Evolutionary conservation across 768 basidiomycete species (phyloP), one percentile per base, ranked within the genome.

Genomic region (Sarcomyxa edulis): DNA sequence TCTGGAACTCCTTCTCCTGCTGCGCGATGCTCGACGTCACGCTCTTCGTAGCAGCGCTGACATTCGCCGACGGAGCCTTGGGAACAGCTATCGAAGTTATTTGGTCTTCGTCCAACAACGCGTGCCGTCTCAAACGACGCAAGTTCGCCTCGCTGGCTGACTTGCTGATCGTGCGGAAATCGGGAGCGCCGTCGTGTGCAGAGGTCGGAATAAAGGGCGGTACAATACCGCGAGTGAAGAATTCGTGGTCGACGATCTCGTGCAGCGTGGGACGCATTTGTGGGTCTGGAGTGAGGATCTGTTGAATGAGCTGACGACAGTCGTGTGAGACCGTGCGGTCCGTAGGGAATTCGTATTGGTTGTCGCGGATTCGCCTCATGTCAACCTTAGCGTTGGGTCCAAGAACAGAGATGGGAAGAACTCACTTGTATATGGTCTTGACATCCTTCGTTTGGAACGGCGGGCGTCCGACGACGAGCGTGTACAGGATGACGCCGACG

Each of bases 361-460:
- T 94, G 58, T 91, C 84, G 11, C 84, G 83, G 56, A 99, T 99
- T 34, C 93, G 89, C 45, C 88, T 92, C 45, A 44, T 42, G 22
- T 26, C 6, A 30, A 37, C 11, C 36, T 51, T 22, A 46, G 40
- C 15, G 39, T 29, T 24, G 8, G 32, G 2, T 10, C n/a, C n/a
- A n/a, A 39, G 33, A 23, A 2, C 24, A 19, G 19, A 34, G 1
- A 25, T 10, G n/a, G 31, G 22, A 11, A 32, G 19, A 11, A 44
- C 79, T 60, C 53, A 86, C 85, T 91, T 84, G 65, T 97, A 96
- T 44, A 98, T 97, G 8, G 80, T 81, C 61, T 97, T 96, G 52
- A 98, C 92, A 37, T 98, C 93, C 56, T 96, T 93, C 11, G 93
- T 97, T 60, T 99, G 96, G 69, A 99, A 99, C 1, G 95, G 95